Evolutionary conservation across 306 rosid genomes (phyloP).

Genomic region (Biancaea sappan): DNA sequence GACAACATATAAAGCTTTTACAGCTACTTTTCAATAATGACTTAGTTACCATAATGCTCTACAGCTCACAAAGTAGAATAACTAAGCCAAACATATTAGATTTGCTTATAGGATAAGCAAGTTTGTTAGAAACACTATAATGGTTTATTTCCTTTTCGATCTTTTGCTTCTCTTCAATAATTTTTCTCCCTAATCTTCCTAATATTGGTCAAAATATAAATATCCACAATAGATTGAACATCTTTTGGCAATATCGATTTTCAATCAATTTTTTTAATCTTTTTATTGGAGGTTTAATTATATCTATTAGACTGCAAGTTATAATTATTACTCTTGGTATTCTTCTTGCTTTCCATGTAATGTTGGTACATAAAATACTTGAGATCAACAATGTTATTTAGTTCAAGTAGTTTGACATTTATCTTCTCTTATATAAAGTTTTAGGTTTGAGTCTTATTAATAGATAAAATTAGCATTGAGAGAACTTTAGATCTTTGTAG

Average conservation of each 20-base stretch:
- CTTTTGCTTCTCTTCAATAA: neutral
- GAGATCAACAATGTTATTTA: too few species aligned
- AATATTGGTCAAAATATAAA: neutral
- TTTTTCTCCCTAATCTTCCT: neutral
- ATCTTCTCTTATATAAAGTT: too few species aligned
- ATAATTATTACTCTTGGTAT: neutral
- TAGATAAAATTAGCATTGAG: too few species aligned
- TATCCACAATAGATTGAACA: neutral
- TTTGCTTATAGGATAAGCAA: slow-evolving; percentile 12
- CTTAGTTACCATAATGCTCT: neutral
- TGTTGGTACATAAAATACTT: too few species aligned
- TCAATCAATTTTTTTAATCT: neutral
- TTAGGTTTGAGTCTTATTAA: too few species aligned
- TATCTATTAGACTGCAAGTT: neutral
- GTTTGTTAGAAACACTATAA: neutral
- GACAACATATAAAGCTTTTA: neutral
- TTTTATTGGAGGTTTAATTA: neutral
- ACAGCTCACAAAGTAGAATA: neutral
- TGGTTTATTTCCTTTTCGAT: neutral
- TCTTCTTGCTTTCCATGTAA: too few species aligned
- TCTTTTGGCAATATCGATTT: neutral
- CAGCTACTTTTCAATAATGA: neutral
- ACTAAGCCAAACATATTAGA: neutral
- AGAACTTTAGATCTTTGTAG: too few species aligned
- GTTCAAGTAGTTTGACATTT: too few species aligned